These are phyloP conservation scores for Colletotrichum orbiculare DNA, from an alignment of 2,329 filamentous ascomycete species.

Conservation along the genomic window DNA sequence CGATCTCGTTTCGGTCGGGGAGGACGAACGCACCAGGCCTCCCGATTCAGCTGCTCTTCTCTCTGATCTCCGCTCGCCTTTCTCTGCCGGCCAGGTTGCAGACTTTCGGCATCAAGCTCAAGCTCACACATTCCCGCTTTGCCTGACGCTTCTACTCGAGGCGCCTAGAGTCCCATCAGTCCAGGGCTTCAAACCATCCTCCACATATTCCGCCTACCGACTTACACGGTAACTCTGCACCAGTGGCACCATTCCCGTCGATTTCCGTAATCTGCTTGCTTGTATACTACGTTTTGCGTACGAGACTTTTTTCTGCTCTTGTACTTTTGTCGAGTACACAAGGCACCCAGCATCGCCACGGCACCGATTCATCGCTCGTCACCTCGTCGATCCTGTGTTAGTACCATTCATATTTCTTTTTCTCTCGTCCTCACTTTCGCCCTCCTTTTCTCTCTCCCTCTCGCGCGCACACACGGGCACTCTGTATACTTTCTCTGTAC, in stretches of 20 bases:
- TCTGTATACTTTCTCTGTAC: slow-evolving; percentile 8
- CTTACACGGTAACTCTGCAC: slow-evolving; percentile 13
- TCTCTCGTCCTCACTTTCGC: slow-evolving; percentile 16
- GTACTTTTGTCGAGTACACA: slow-evolving; percentile 15
- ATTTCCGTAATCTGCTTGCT: background rate
- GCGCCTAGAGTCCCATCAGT: slow-evolving; percentile 10
- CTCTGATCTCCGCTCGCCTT: background rate
- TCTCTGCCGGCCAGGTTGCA: background rate
- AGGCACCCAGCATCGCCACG: slow-evolving; percentile 14
- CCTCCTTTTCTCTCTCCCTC: slow-evolving; percentile 10
- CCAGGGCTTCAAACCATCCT: background rate
- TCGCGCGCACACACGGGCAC: background rate
- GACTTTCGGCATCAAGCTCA: background rate
- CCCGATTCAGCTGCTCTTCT: background rate
- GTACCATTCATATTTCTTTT: slow-evolving; percentile 31
- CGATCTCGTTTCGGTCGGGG: too few species aligned
- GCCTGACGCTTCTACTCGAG: background rate
- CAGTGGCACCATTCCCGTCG: background rate
- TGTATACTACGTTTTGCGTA: slow-evolving; percentile 2
- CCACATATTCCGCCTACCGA: background rate
- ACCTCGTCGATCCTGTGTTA: slow-evolving; percentile 33
- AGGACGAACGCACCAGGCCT: too few species aligned
- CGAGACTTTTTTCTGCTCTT: background rate
- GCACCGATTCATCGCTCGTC: slow-evolving; percentile 24
- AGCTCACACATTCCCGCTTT: slow-evolving; percentile 13